Evolutionary conservation across 2,329 filamentous ascomycete species (phyloP).

Genomic region (Elsinoe perseae): DNA sequence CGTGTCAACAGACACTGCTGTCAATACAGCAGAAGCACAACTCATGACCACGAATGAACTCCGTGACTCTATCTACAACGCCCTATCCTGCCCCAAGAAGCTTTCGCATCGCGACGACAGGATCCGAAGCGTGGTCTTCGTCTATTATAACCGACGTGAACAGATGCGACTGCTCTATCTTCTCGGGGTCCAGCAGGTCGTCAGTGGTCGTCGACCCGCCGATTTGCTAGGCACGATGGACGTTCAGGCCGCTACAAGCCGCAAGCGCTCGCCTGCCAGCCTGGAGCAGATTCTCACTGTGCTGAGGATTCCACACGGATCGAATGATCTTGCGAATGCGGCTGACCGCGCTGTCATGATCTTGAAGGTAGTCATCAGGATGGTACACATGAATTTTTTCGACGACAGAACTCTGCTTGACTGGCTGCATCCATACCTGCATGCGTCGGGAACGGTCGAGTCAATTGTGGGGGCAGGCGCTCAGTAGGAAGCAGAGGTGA

Average conservation of each 20-base stretch:
- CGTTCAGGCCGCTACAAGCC: not conserved
- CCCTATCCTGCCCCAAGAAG: not conserved
- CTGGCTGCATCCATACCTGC: not conserved
- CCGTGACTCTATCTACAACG: not conserved
- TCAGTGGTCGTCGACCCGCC: not conserved
- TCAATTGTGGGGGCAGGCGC: not conserved
- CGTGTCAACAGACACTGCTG: not conserved
- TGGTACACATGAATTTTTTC: not conserved
- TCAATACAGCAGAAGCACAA: not conserved
- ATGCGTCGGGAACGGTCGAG: not conserved
- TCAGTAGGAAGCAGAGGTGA: not conserved
- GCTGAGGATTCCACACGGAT: not conserved
- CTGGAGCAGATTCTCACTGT: not conserved
- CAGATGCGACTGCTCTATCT: not conserved
- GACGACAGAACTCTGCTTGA: not conserved
- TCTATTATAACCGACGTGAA: not conserved
- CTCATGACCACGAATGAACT: not conserved
- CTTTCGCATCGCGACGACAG: not conserved
- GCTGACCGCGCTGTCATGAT: conserved; percentile 28
- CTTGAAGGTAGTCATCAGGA: conserved; percentile 22
- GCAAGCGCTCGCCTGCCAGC: not conserved
- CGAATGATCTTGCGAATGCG: conserved; percentile 22
- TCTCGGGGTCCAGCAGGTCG: not conserved
- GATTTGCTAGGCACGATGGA: not conserved
- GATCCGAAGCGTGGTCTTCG: not conserved